Base-by-base conservation (phyloP, 495 filamentous ascomycete species). In the Daldinia loculata region DNA sequence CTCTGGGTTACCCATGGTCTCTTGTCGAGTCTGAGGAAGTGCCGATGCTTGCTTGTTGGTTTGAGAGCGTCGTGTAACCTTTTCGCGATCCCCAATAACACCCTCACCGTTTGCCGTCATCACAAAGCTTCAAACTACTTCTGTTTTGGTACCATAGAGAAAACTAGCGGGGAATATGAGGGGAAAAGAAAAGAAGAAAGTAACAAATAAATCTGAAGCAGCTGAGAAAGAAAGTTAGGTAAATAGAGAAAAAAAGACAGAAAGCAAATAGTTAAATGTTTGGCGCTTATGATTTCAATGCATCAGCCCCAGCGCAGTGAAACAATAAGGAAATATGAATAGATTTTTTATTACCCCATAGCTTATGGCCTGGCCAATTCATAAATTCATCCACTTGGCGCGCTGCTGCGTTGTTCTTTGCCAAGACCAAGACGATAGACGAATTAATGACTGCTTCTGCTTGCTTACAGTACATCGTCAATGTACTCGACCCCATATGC, bases 21-120 rank as follows among this genome's bases (percentile, higher is more conserved):
- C 72, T 32, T 75, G 75, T 60, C 66, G 60, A 12, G 69, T 70
- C 2, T 59, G 63, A 15, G 75, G 75, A 26, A 76, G 75, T 1
- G 66, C 56, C 4, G 69, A 51, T 19, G 68, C 69, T 48, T 63
- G 62, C 22, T 68, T 58, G 56, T 55, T 56, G 17, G 45, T 22
- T 26, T 55, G 69, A 0, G 75, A 72, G 15, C 19, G 12, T 71
- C 63, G 62, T 4, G 39, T 51, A 19, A 43, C 17, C 27, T 74
- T 75, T 30, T 74, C 75, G 58, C 50, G 73, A 39, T 39, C 66
- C 53, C 50, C 56, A 15, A 61, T n/a, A 19, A 63, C 32, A 41
- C 64, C 67, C 11, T 55, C 24, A 7, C 36, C 51, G 26, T 45
- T 50, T 45, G 34, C 24, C 34, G 69, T 66, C 70, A 73, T 73